A percentile compares a stretch with the other conserved stretches of the same genome.
Conservation (phyloP, 768 basidiomycete genomes). For the Hysterangium stoloniferum region DNA sequence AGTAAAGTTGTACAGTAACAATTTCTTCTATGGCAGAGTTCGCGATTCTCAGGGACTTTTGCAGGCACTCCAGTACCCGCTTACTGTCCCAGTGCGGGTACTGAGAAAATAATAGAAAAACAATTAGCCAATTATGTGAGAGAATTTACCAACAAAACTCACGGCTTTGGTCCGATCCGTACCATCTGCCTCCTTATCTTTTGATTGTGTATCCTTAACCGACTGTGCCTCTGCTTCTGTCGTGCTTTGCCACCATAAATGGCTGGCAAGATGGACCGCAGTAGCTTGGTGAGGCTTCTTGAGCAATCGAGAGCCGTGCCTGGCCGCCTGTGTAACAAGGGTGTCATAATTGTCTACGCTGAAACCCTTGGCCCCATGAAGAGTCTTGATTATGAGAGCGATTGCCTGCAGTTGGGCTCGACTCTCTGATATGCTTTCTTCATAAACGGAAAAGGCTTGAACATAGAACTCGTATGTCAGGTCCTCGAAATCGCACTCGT, state of each 20-base stretch:
- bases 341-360: slow-evolving; percentile 95
- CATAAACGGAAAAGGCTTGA: slow-evolving; percentile 96
- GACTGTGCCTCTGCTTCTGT: slow-evolving; percentile 30
- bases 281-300: slow-evolving; percentile 98
- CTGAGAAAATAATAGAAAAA: slow-evolving; percentile 27
- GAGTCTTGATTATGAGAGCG: slow-evolving; percentile 84
- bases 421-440: slow-evolving; percentile 94
- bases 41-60: slow-evolving; percentile 93
- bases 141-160: slow-evolving; percentile 22
- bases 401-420: slow-evolving; percentile 97
- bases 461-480: slow-evolving; percentile 97
- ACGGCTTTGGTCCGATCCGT: slow-evolving; percentile 40
- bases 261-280: slow-evolving; percentile 90
- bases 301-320: slow-evolving; percentile 91
- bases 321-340: slow-evolving; percentile 94
- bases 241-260: slow-evolving; percentile 96
- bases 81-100: slow-evolving; percentile 92
- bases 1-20: slow-evolving; percentile 92
- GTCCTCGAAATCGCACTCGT: slow-evolving; percentile 93
- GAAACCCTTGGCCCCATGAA: slow-evolving; percentile 88
- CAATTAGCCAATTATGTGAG: not conserved
- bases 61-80: slow-evolving; percentile 93
- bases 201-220: slow-evolving; percentile 18
- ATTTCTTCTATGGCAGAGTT: slow-evolving; percentile 96
- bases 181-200: slow-evolving; percentile 36